phyloP scores from a whole-genome alignment of 1,284 basidiomycete genomes.

The Papiliotrema nemorosa region DNA sequence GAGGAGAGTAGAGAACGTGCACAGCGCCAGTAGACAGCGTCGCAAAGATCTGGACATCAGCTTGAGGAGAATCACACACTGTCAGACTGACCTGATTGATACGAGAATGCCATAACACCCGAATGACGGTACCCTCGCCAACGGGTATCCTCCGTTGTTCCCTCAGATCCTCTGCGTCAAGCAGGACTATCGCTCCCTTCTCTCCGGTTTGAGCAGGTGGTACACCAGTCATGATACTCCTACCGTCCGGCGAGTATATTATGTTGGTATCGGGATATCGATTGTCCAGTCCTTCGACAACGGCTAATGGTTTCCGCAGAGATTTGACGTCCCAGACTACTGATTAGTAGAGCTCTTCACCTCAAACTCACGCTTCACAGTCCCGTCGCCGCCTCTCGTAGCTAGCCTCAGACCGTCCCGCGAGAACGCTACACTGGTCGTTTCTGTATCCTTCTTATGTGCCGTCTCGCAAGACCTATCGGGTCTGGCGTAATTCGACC shows the following conservation, averaged over 20 bases:
- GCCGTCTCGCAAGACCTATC: constrained; percentile 79
- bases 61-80: constrained; percentile 2
- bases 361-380: constrained; percentile 75
- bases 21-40: constrained; percentile 84
- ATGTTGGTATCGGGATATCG: constrained; percentile 88
- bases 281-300: constrained; percentile 62
- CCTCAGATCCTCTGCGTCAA: constrained; percentile 65
- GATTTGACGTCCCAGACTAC: constrained; percentile 89
- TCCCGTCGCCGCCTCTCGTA: constrained; percentile 87
- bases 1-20: constrained; percentile 83
- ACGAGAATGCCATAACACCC: constrained; percentile 89
- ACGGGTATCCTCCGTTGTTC: constrained; percentile 58
- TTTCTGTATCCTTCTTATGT: constrained; percentile 76
- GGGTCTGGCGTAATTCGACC: constrained; percentile 84
- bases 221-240: constrained; percentile 74
- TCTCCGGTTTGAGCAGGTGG: constrained; percentile 56
- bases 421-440: constrained; percentile 77
- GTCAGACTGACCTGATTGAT: constrained; percentile 78
- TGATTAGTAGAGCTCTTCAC: not conserved
- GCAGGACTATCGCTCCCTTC: constrained; percentile 68
- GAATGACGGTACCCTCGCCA: constrained; percentile 77
- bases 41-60: constrained; percentile 63
- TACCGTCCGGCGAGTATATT: constrained; percentile 87
- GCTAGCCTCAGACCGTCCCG: constrained; percentile 75
- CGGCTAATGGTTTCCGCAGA: constrained; percentile 78